Evolutionary conservation across 805 yeast species (phyloP).

Genomic region (Debaryomyces castellii): DNA sequence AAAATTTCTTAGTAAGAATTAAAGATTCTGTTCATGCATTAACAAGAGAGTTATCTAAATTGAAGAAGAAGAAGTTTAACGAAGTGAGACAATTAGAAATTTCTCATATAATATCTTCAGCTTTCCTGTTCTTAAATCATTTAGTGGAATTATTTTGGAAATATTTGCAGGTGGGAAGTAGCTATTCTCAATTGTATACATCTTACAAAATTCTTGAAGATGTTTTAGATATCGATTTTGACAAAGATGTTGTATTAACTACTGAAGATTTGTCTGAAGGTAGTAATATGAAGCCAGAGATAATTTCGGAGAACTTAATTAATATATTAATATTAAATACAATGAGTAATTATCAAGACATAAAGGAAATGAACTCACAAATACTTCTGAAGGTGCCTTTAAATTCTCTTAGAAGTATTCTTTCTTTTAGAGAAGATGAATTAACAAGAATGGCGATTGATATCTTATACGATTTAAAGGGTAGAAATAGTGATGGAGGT

Average conservation of each 20-base stretch:
- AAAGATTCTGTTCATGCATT: constrained; percentile 64
- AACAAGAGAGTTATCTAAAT: constrained; percentile 37
- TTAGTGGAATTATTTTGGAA: constrained; percentile 40
- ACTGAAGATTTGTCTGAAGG: neutral
- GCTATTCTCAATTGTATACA: constrained; percentile 37
- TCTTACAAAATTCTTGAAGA: constrained; percentile 13
- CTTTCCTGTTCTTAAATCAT: constrained; percentile 4
- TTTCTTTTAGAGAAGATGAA: constrained; percentile 14
- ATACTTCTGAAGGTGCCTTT: constrained; percentile 47
- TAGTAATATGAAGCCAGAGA: constrained; percentile 4
- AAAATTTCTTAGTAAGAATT: constrained; percentile 61
- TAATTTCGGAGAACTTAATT: constrained; percentile 26
- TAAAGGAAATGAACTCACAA: constrained; percentile 52
- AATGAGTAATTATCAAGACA: constrained; percentile 73
- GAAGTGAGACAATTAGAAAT: constrained; percentile 10
- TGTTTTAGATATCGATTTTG: constrained; percentile 11
- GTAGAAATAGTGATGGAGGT: constrained; percentile 77
- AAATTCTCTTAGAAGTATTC: constrained; percentile 9
- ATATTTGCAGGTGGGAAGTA: constrained; percentile 46
- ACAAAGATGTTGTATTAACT: constrained; percentile 1
- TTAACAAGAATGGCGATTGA: constrained; percentile 17
- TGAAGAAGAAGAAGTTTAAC: constrained; percentile 25
- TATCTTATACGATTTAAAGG: constrained; percentile 41
- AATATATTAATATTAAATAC: constrained; percentile 60
- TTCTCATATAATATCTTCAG: neutral